These are phyloP conservation scores for Brassica balearica DNA, from an alignment of 441 rosid genomes.

Conservation along the genomic window DNA sequence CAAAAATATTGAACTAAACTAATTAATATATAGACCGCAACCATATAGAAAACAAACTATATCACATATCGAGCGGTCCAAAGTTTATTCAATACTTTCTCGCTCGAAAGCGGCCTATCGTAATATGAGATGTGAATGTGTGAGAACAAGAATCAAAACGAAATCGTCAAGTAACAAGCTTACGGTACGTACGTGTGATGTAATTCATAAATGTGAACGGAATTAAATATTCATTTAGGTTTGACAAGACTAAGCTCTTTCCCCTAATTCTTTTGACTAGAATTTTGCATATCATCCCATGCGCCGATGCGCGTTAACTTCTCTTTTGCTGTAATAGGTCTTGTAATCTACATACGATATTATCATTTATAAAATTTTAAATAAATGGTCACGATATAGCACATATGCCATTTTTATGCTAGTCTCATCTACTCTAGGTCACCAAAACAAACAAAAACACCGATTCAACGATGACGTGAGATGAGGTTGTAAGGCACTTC, in stretches of 20 bases:
- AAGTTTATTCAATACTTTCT: too few relatives aligned
- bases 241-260: neutral
- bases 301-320: slow-evolving; percentile 6
- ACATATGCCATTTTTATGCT: neutral
- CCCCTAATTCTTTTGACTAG: slow-evolving; percentile 36
- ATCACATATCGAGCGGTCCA: too few relatives aligned
- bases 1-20: too few relatives aligned
- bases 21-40: too few relatives aligned
- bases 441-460: slow-evolving; percentile 16
- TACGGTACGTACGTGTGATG: slow-evolving; percentile 10
- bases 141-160: slow-evolving; percentile 14
- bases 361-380: neutral
- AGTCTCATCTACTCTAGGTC: neutral
- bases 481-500: slow-evolving; percentile 5
- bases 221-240: slow-evolving; percentile 23
- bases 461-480: slow-evolving; percentile 31
- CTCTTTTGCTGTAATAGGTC: neutral
- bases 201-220: slow-evolving; percentile 27
- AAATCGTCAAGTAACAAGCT: slow-evolving; percentile 12
- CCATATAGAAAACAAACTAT: too few relatives aligned
- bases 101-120: too few relatives aligned
- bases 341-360: neutral
- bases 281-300: slow-evolving; percentile 6
- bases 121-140: slow-evolving; percentile 21
- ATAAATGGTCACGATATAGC: neutral